Base-by-base conservation (phyloP, 1,284 basidiomycete species). In the Volvariella surrecta region DNA sequence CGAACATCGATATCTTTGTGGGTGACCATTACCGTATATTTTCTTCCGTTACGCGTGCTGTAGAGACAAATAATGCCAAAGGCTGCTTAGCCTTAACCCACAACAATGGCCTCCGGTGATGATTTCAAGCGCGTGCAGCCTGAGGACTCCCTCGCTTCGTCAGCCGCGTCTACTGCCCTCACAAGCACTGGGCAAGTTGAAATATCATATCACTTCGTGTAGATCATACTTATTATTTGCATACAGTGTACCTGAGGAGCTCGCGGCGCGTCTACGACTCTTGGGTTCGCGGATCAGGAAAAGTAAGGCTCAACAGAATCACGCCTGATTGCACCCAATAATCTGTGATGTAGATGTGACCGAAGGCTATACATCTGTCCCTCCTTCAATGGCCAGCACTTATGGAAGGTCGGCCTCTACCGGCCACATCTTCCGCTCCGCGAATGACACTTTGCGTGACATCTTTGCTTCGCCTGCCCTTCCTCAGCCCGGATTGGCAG, bases 221-320 rank as follows among this genome's bases (percentile, higher is more conserved):
- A 15, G n/a, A 6, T 7, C n/a, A 28, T 11, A 11, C 24, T 28
- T 11, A 35, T 35, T 8, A 6, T 6, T 15, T 35, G 37, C 17
- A 7, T 52, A 49, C 40, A 67, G 66, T 21, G 58, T 63, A 2
- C 56, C 64, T 28, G 58, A 63, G 45, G 73, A 76, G 45, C 58
- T 75, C 21, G 55, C 63, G 38, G 58, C 62, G 15, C 62, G 60
- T 44, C 61, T 78, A 22, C 67, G 68, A 39, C 71, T 62, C 49
- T 51, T 74, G 18, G 74, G 67, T 20, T 58, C 70, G 44, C 70
- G 73, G 39, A 64, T 72, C 30, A 61, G 75, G 49, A 72, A 72
- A 54, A 67, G 75, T 75, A 57, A 45, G 34, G 30, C 30, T 15
- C n/a, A n/a, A 35, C 7, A 6, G 34, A 15, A 66, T 54, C 34